Evolutionary conservation across 2,329 filamentous ascomycete genomes (phyloP).

Genomic region (Huntiella abstrusa): DNA sequence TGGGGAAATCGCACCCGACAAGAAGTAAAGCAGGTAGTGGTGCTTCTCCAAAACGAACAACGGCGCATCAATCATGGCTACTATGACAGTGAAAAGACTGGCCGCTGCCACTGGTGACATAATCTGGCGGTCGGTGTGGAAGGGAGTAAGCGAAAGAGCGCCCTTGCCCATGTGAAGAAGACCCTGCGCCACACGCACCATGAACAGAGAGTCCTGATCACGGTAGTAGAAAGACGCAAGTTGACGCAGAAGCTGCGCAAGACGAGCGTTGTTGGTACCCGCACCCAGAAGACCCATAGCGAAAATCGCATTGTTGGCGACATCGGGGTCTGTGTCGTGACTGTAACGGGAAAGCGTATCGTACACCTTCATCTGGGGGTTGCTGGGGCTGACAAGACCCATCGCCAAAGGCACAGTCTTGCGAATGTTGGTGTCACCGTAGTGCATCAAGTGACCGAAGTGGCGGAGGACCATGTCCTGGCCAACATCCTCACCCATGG

Average conservation of each 20-base stretch:
- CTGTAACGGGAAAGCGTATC: conserved; percentile 94
- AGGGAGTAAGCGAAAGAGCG: conserved; percentile 88
- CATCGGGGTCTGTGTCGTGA: conserved; percentile 96
- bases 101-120: conserved; percentile 80
- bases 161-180: conserved; percentile 98
- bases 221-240: conserved; percentile 96
- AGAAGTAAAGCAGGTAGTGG: conserved; percentile 94
- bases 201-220: conserved; percentile 90
- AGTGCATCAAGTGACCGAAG: conserved; percentile 98
- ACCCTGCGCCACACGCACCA: conserved; percentile 97
- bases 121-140: conserved; percentile 95
- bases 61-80: conserved; percentile 91
- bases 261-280: conserved; percentile 90
- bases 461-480: conserved; percentile 98
- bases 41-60: conserved; percentile 48
- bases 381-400: conserved; percentile 91
- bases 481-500: conserved; percentile 96
- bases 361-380: conserved; percentile 99
- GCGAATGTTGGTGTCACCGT: conserved; percentile 91
- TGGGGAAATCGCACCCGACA: conserved; percentile 91
- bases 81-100: conserved; percentile 72
- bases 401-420: conserved; percentile 91
- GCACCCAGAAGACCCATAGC: conserved; percentile 95
- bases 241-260: conserved; percentile 86
- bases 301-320: conserved; percentile 96